Evolutionary conservation across 371 early-diverging fungal genomes (phyloP).

Genomic region (Syncephalastrum contaminatum): DNA sequence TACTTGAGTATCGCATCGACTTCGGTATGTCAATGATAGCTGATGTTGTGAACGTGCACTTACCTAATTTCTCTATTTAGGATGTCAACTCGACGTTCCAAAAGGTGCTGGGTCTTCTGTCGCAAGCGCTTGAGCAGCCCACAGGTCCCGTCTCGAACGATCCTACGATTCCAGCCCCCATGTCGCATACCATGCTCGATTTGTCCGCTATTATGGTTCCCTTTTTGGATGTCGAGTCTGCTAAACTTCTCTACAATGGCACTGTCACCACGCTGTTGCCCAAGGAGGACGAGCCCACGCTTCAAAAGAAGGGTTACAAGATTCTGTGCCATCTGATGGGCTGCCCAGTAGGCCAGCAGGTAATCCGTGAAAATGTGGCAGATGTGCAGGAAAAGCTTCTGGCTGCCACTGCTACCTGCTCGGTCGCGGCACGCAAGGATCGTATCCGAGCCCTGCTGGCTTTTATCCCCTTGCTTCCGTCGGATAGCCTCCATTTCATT

Average conservation of each 20-base stretch:
- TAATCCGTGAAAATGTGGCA: constrained; percentile 40
- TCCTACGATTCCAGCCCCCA: constrained; percentile 58
- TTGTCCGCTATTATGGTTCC: constrained; percentile 73
- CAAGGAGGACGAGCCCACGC: constrained; percentile 67
- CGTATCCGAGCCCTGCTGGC: constrained; percentile 64
- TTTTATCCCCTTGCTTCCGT: constrained; percentile 53
- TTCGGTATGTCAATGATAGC: constrained; percentile 27
- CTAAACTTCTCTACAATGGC: constrained; percentile 55
- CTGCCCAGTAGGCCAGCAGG: constrained; percentile 43
- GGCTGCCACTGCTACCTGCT: constrained; percentile 54
- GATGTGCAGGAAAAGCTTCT: constrained; percentile 53
- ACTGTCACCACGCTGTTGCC: constrained; percentile 53
- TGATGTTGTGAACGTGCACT: constrained; percentile 1
- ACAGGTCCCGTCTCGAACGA: constrained; percentile 21
- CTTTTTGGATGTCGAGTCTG: constrained; percentile 61
- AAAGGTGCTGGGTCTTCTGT: constrained; percentile 66
- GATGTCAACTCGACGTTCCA: constrained; percentile 61
- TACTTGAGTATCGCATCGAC: constrained; percentile 61
- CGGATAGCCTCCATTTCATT: constrained; percentile 75
- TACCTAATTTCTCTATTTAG: constrained; percentile 2
- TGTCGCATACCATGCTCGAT: constrained; percentile 77
- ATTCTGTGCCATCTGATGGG: constrained; percentile 67
- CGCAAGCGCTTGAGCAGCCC: constrained; percentile 54
- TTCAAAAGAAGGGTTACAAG: constrained; percentile 96
- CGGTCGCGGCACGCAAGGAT: constrained; percentile 66